Evolutionary conservation across 305 asterid species (phyloP).

Genomic region (Fraxinus sp.): DNA sequence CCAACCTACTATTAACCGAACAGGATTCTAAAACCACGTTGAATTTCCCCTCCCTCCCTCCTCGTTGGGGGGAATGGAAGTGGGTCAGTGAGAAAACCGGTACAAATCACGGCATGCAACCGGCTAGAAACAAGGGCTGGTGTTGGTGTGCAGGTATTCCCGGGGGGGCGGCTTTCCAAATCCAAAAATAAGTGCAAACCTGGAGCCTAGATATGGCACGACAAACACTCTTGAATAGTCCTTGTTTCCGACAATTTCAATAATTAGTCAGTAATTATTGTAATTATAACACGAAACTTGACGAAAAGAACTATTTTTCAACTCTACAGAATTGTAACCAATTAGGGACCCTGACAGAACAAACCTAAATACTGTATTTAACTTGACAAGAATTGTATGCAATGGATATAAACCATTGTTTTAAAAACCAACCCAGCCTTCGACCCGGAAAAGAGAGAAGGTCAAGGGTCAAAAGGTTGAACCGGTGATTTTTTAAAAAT

Average conservation of each 20-base stretch:
- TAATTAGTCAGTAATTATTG: background rate
- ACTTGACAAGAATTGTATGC: background rate
- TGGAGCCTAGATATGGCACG: background rate
- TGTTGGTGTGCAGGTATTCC: background rate
- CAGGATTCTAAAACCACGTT: background rate
- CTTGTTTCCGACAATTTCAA: background rate
- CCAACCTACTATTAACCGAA: background rate
- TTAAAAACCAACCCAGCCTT: too few species aligned
- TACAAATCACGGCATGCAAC: background rate
- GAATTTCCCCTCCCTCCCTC: background rate
- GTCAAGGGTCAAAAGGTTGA: too few species aligned
- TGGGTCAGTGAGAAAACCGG: background rate
- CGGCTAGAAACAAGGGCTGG: background rate
- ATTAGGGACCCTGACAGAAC: background rate
- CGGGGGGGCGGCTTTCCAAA: too few species aligned
- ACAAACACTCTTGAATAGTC: background rate
- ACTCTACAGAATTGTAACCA: background rate
- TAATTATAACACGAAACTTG: background rate
- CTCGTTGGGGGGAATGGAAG: background rate
- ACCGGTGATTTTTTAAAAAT: too few species aligned
- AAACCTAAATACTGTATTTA: background rate
- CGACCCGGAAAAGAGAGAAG: too few species aligned
- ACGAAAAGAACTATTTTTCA: background rate
- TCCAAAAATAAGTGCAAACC: background rate
- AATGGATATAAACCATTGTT: background rate